Conservation (phyloP, 208 protist genomes). For the Leishmania gerbilli region DNA sequence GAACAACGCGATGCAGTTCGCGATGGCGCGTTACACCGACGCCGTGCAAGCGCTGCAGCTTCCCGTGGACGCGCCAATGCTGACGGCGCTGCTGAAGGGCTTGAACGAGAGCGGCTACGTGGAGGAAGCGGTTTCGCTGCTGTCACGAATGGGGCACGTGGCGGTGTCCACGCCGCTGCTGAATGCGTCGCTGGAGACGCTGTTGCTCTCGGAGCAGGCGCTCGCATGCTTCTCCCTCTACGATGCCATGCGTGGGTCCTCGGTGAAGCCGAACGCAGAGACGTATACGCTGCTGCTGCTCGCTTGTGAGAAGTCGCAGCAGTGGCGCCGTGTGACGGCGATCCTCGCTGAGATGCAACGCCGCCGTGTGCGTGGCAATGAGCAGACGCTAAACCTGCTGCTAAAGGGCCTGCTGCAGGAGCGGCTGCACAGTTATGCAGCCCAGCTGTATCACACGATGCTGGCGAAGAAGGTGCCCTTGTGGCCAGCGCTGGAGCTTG, state of each 20-base stretch:
- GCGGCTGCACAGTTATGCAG: constrained; percentile 62
- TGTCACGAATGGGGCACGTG: constrained; percentile 68
- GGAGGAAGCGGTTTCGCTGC: constrained; percentile 78
- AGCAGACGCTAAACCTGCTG: constrained; percentile 79
- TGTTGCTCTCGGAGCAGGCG: constrained; percentile 72
- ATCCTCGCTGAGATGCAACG: constrained; percentile 84
- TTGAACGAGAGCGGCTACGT: constrained; percentile 77
- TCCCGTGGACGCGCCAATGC: constrained; percentile 73
- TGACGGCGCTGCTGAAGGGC: constrained; percentile 69
- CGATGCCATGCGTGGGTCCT: constrained; percentile 36
- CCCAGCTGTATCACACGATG: constrained; percentile 80
- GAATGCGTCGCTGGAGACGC: constrained; percentile 81
- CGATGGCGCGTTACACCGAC: constrained; percentile 66
- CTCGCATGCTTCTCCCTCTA: constrained; percentile 75
- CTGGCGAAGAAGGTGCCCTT: constrained; percentile 68
- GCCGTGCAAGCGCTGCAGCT: constrained; percentile 69
- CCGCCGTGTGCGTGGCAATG: constrained; percentile 65
- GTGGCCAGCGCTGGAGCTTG: constrained; percentile 69
- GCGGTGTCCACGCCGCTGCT: constrained; percentile 70
- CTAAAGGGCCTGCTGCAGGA: constrained; percentile 82
- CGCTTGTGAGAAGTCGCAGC: constrained; percentile 72
- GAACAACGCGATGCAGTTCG: constrained; percentile 78
- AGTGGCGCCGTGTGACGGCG: constrained; percentile 62
- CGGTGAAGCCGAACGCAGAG: constrained; percentile 54
- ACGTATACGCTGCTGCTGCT: constrained; percentile 84